Evolutionary conservation across 2,329 filamentous ascomycete genomes (phyloP), one percentile per base, ranked within the genome.

Genomic region (Pyrenochaeta sp.): DNA sequence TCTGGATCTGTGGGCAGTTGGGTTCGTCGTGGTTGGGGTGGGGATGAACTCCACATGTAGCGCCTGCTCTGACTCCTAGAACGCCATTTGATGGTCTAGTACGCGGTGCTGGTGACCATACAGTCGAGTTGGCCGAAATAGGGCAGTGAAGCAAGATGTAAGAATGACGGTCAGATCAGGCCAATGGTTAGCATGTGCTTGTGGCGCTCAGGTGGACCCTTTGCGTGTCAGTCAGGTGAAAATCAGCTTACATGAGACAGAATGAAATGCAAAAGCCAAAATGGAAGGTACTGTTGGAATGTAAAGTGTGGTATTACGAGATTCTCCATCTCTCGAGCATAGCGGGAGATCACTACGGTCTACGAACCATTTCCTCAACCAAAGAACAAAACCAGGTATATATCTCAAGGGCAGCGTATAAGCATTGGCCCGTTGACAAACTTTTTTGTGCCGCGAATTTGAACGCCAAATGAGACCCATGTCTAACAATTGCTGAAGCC

Each of bases 361-460:
- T 64, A 62, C 55, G 20, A 46, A 60, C 52, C 45, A 46, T 43
- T 32, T 36, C 39, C 36, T 33, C 49, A 11, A 36, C 42, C 23
- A 31, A 33, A 29, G 51, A 54, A 47, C 33, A 35, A 7, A 35
- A 37, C 46, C 37, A 42, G 41, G 29, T 49, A 15, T 23, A 35
- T 49, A 39, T 48, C 36, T 15, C 17, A 35, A 40, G 46, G 33
- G 39, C 41, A 58, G 59, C 61, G 31, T 51, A 54, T 55, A 59
- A 54, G 53, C 54, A 37, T 55, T 27, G 40, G 47, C 49, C 49
- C 31, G 50, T 56, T 50, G 17, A 43, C 56, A 49, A 68, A 68
- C 61, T 67, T 69, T 69, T 67, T 54, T 49, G 57, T 56, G 59
- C 51, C 43, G 42, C 36, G 49, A 49, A 60, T 56, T 52, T 49